Evolutionary conservation across 257 asterid species (phyloP).

Genomic region (Penstemon barbatus): DNA sequence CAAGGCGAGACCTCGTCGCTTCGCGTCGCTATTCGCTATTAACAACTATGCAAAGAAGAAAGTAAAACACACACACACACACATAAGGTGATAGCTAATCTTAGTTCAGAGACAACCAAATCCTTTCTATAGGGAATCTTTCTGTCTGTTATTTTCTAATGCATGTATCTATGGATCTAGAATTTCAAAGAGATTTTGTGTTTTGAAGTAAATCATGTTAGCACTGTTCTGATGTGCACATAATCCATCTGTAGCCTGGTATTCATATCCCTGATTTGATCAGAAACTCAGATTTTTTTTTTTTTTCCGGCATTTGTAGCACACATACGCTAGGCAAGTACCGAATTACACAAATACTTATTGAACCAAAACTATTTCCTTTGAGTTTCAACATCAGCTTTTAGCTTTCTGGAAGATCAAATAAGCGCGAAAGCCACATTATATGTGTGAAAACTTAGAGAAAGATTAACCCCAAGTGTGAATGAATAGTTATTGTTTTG

Average conservation of each 20-base stretch:
- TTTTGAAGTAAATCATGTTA: background rate
- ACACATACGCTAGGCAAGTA: background rate
- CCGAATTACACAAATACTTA: slow-evolving; percentile 1
- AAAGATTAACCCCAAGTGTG: background rate
- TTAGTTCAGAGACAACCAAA: too few species aligned
- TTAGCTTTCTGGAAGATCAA: background rate
- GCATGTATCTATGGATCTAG: background rate
- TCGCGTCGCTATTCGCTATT: too few species aligned
- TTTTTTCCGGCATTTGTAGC: background rate
- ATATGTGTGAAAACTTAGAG: background rate
- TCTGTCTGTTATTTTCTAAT: background rate
- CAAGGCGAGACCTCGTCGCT: too few species aligned
- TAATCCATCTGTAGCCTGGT: background rate
- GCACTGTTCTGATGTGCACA: slow-evolving; percentile 1
- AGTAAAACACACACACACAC: too few species aligned
- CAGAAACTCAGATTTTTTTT: background rate
- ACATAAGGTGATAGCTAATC: too few species aligned
- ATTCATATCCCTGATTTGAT: background rate
- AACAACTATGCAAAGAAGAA: too few species aligned
- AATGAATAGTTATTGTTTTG: too few species aligned
- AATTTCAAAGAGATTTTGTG: background rate
- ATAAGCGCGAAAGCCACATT: slow-evolving; percentile 1
- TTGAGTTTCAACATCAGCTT: slow-evolving; percentile 13
- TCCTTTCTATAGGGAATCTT: background rate
- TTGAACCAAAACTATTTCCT: slow-evolving; percentile 5